Evolutionary conservation across 2,329 filamentous ascomycete species (phyloP), one percentile per base, ranked within the genome.

Genomic region (Basipetospora chlamydospora): DNA sequence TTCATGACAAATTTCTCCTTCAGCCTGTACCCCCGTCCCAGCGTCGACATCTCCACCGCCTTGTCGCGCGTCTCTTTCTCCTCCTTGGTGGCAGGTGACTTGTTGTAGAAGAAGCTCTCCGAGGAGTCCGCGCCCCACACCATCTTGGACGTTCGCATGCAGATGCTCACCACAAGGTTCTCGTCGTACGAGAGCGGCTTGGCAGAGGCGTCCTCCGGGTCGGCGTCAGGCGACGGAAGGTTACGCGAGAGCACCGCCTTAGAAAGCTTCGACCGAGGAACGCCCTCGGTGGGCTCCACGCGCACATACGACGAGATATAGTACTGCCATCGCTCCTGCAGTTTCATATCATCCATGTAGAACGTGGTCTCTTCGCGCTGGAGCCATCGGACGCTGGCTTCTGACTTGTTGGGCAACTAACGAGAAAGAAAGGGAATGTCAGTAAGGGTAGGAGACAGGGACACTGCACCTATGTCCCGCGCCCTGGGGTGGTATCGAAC

Each of bases 251-350:
- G 64, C 40, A 86, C 73, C 4, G 75, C 69, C 57, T 76, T 80
- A 42, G 70, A 73, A 48, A 85, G 66, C 33, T 70, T 72, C 5
- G 68, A 67, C 34, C 77, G 66, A 6, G 69, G 62, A 3, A 90
- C 69, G 11, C 82, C 82, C 56, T 90, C 83, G 0, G 90, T 98
- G 2, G 84, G 82, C 50, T 94, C 85, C 17, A 87, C 72, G 43
- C 85, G 83, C 46, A 85, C 82, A 56, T 82, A 96, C 0, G 87
- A 86, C 13, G 88, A 87, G 39, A 94, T 84, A 54, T 98, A 98
- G 60, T 92, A 93, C 48, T 88, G 83, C 90, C 90, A 98, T 26
- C 76, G 70, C 43, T 85, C 77, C 39, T 79, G 78, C 35, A 77
- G 73, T 50, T 90, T 80, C 64, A 94, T 79, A 46, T 94, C 85